Conservation (phyloP, 2,329 filamentous ascomycete species). For the Verticillium nubilum region DNA sequence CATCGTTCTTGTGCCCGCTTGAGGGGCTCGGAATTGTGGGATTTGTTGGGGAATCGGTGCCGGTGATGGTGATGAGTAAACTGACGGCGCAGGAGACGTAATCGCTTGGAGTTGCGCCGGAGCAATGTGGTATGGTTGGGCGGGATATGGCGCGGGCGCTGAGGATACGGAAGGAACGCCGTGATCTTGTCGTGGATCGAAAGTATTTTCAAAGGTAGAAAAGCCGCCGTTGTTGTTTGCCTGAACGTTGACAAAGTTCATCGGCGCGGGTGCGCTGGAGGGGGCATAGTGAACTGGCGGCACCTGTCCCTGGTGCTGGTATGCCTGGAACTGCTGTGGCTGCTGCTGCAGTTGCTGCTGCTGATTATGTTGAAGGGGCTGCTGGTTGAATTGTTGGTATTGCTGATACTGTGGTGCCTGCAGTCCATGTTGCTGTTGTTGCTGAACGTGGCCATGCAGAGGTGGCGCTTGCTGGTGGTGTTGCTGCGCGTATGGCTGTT, state of each 20-base stretch:
- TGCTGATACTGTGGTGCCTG: conserved; percentile 17
- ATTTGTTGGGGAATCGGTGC: conserved; percentile 2
- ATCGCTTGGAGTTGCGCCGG: not conserved
- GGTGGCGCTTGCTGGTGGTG: conserved; percentile 19
- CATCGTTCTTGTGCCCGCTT: conserved; percentile 8
- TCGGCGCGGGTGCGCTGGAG: not conserved
- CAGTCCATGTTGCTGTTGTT: conserved; percentile 16
- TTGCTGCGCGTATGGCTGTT: conserved; percentile 11
- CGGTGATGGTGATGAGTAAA: not conserved
- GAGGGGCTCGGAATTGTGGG: conserved; percentile 8
- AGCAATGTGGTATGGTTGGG: not conserved
- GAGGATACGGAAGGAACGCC: conserved; percentile 2
- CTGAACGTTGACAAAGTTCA: conserved; percentile 13
- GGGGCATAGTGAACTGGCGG: conserved; percentile 11
- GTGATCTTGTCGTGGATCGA: conserved; percentile 10
- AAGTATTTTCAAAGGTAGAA: conserved; percentile 14
- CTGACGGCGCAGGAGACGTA: not conserved
- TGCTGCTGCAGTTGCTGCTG: conserved; percentile 18
- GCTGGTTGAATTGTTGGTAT: conserved; percentile 17
- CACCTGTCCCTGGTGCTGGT: conserved; percentile 15
- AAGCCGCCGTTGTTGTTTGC: conserved; percentile 12
- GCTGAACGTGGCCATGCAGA: conserved; percentile 19
- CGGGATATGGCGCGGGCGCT: not conserved
- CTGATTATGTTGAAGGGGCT: conserved; percentile 17
- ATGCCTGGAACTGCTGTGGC: conserved; percentile 18